Evolutionary conservation across 306 rosid species (phyloP), one percentile per base, ranked within the genome.

Genomic region (Vachellia collinsii): DNA sequence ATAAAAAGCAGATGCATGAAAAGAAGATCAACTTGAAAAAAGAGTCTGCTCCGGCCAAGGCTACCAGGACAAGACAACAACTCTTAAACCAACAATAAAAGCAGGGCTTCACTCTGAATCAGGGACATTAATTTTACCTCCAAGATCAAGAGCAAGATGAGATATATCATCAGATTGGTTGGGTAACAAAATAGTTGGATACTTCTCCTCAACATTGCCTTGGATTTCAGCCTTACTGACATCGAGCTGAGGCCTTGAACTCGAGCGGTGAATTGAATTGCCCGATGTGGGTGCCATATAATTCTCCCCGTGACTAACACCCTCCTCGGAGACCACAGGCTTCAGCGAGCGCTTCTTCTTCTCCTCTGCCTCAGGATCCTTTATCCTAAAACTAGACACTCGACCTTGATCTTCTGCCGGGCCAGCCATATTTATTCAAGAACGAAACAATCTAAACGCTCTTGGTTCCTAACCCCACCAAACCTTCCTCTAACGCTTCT

Each of bases 131-230:
- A 61, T 16, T 48, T 54, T 85, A 96, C 98, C 99, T 89, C 99
- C 99, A 86, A 96, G 89, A 76, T 96, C 99, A 78, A 96, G 86
- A 80, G 98, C 97, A 8, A 96, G 83, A 75, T 93, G 99, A 82
- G 94, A 92, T 36, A 96, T 76, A 80, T 96, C 97, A 87, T 96
- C 98, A 75, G 99, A 93, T 82, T 96, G 99, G 77, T 96, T 96
- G 23, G 99, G 99, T 88, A 93, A 81, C 80, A 96, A 87, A 72
- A 96, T 96, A 12, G 97, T 89, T 19, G 98, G 99, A 83, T 93
- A 87, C 79, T 87, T 93, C 89, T 89, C 98, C 85, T 90, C 98
- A 23, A 87, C 88, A 86, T 89, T 92, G 1, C 91, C 93, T 80
- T 92, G 88, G 83, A 96, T 93, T 74, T 93, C 97, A 63, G 99